Evolutionary conservation across 129 eudicot species (phyloP).

Genomic region (Tanacetum coccineum): DNA sequence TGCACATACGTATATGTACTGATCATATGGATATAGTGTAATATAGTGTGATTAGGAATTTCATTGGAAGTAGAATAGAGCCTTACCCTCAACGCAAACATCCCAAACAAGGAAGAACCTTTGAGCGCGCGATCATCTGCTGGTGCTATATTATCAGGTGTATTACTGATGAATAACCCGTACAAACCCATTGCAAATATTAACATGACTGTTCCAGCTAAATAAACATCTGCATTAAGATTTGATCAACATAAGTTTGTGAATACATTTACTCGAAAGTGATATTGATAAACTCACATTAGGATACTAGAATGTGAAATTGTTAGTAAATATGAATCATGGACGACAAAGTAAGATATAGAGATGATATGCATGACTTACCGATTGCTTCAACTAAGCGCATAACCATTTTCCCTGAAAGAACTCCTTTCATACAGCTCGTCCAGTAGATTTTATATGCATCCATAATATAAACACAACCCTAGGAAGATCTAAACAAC

Average conservation of each 20-base stretch:
- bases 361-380: conserved; percentile 30
- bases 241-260: background rate
- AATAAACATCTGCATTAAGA: conserved; percentile 76
- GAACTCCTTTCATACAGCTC: conserved; percentile 76
- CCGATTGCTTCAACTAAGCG: conserved; percentile 97
- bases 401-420: conserved; percentile 88
- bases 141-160: conserved; percentile 54
- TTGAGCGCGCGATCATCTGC: conserved; percentile 75
- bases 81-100: conserved; percentile 87
- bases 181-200: conserved; percentile 95
- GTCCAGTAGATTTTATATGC: conserved; percentile 90
- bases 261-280: background rate
- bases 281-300: conserved; percentile 3
- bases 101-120: conserved; percentile 91
- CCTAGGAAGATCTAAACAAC: conserved; percentile 42
- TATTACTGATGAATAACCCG: conserved; percentile 78
- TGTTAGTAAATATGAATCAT: background rate
- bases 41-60: background rate
- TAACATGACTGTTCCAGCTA: conserved; percentile 96
- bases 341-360: background rate
- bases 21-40: no score
- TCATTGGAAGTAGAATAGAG: background rate
- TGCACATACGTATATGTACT: no score
- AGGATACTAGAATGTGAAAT: conserved; percentile 5
- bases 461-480: conserved; percentile 81